These are phyloP conservation scores for Aspergillus hortae DNA, from an alignment of 2,329 filamentous ascomycete genomes.

Conservation along the genomic window DNA sequence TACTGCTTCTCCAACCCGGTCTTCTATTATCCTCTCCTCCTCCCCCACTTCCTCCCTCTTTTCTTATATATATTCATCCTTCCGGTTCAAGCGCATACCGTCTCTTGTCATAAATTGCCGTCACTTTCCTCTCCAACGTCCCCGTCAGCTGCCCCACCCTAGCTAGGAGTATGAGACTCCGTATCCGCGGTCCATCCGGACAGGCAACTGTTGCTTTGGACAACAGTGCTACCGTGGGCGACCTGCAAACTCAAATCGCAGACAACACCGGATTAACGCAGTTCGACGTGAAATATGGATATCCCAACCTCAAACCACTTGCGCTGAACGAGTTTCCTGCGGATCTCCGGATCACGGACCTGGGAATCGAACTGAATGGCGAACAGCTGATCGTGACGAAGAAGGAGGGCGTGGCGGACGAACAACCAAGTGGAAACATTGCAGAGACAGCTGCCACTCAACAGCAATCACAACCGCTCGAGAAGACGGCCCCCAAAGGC, in stretches of 20 bases:
- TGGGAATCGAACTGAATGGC: constrained; percentile 62
- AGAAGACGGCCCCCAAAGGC: constrained; percentile 35
- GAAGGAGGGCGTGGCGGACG: constrained; percentile 31
- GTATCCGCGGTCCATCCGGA: constrained; percentile 71
- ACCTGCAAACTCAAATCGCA: constrained; percentile 42
- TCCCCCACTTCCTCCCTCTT: neutral
- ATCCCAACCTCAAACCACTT: constrained; percentile 67
- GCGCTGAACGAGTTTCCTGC: constrained; percentile 53
- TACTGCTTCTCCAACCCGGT: neutral
- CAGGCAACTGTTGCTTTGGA: constrained; percentile 66
- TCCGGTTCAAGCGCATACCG: neutral
- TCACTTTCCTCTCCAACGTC: neutral
- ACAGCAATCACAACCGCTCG: constrained; percentile 8
- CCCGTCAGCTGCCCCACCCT: neutral
- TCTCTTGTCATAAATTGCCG: neutral
- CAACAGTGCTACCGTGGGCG: constrained; percentile 56
- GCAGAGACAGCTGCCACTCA: constrained; percentile 10
- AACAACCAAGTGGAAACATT: constrained; percentile 1
- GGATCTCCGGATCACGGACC: constrained; percentile 50
- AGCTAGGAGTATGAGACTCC: constrained; percentile 61
- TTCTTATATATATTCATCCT: neutral
- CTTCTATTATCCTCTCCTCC: neutral
- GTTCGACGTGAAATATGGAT: constrained; percentile 81
- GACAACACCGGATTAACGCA: constrained; percentile 61
- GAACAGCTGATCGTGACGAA: constrained; percentile 65